These are phyloP conservation scores for Xylaria curta DNA, from an alignment of 495 filamentous ascomycete genomes.

Conservation along the genomic window DNA sequence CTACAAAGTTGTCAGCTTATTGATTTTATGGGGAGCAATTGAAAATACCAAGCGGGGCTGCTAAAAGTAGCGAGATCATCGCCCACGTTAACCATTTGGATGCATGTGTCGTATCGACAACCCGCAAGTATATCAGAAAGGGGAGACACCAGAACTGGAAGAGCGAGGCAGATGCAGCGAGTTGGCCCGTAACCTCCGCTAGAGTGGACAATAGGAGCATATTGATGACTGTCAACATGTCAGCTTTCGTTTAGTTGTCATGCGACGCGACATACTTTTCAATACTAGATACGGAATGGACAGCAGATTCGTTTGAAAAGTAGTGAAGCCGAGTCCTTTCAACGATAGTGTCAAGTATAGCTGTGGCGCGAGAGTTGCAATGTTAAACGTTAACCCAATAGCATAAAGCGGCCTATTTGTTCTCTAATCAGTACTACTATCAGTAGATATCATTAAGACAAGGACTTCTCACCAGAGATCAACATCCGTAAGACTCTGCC, in stretches of 20 bases:
- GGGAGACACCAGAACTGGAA: constrained; percentile 64
- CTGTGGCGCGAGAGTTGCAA: constrained; percentile 62
- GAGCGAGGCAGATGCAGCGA: constrained; percentile 53
- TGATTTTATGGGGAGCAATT: not conserved
- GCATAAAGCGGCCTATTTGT: constrained; percentile 65
- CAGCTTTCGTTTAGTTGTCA: constrained; percentile 7
- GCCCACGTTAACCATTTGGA: constrained; percentile 63
- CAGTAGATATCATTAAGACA: not conserved
- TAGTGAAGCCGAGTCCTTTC: constrained; percentile 68
- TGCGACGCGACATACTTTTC: constrained; percentile 39
- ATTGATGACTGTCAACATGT: constrained; percentile 41
- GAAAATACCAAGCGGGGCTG: constrained; percentile 60
- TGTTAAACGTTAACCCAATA: constrained; percentile 67
- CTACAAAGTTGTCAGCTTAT: constrained; percentile 29
- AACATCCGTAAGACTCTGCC: constrained; percentile 68
- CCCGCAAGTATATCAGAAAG: constrained; percentile 61
- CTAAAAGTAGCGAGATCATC: constrained; percentile 63
- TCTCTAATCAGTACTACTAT: constrained; percentile 13
- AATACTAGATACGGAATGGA: constrained; percentile 47
- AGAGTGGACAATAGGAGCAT: constrained; percentile 58
- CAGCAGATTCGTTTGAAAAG: constrained; percentile 68
- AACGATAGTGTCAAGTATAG: constrained; percentile 72
- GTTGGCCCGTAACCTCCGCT: constrained; percentile 55
- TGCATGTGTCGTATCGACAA: constrained; percentile 49
- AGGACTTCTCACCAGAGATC: constrained; percentile 65